These are phyloP conservation scores for Tetrahymena elliotti DNA, from an alignment of 73 alveolate species.

Conservation along the genomic window DNA sequence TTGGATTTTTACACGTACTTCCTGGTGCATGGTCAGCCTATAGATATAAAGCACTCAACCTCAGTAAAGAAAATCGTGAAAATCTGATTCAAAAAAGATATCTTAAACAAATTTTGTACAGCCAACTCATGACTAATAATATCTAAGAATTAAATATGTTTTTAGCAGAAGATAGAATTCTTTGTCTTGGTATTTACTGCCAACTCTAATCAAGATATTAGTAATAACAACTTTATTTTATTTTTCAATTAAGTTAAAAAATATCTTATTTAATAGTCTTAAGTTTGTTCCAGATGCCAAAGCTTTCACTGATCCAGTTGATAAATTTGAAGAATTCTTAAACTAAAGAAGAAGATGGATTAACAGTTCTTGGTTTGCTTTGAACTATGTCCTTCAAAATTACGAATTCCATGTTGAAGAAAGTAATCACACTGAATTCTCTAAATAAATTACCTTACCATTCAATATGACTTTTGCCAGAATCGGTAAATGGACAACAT, in stretches of 20 bases:
- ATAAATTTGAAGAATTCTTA: constrained; percentile 19
- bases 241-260: too few relatives aligned
- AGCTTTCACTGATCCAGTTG: constrained; percentile 61
- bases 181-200: constrained; percentile 30
- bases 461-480: neutral
- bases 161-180: constrained; percentile 66
- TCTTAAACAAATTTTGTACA: constrained; percentile 28
- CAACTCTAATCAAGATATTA: constrained; percentile 1
- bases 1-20: constrained; percentile 45
- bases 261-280: neutral
- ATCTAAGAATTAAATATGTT: constrained; percentile 44
- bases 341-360: constrained; percentile 62
- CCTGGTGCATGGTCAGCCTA: constrained; percentile 60
- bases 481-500: neutral
- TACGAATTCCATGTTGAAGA: constrained; percentile 10
- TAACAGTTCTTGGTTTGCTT: constrained; percentile 59
- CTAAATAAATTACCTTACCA: neutral
- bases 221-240: neutral
- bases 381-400: constrained; percentile 16
- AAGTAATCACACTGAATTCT: neutral
- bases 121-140: neutral
- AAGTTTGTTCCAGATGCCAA: constrained; percentile 48
- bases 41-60: neutral
- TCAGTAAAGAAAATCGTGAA: neutral
- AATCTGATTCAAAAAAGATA: neutral